A percentile compares a stretch with the other conserved stretches of the same genome.
Conservation (phyloP, 768 basidiomycete genomes). For the Gymnopilus junonius region DNA sequence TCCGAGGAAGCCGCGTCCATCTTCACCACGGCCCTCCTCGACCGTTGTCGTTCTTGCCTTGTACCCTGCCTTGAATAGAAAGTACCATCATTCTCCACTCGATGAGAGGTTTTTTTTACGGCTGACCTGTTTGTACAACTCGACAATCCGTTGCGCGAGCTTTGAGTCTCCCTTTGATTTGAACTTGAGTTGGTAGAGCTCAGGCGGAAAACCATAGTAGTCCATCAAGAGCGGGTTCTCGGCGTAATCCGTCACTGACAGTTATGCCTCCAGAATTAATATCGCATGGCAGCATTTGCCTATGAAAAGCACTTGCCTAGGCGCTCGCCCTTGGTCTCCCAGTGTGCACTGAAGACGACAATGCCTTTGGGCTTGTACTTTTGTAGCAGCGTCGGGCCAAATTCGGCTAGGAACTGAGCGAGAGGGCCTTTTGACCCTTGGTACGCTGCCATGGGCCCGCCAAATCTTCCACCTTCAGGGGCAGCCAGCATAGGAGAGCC, state of each 20-base stretch:
- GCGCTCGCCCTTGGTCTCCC: slow-evolving; percentile 67
- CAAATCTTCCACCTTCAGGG: slow-evolving; percentile 25
- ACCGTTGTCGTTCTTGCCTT: slow-evolving; percentile 51
- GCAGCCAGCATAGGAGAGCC: slow-evolving; percentile 61
- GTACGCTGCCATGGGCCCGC: slow-evolving; percentile 29
- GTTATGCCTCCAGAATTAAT: not conserved
- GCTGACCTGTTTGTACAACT: slow-evolving; percentile 57
- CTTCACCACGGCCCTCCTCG: slow-evolving; percentile 60
- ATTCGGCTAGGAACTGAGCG: slow-evolving; percentile 61
- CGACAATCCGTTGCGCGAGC: slow-evolving; percentile 62
- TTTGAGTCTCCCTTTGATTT: slow-evolving; percentile 64
- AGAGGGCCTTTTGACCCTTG: slow-evolving; percentile 58
- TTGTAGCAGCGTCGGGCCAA: slow-evolving; percentile 63
- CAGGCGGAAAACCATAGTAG: slow-evolving; percentile 69
- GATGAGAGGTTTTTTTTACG: not conserved
- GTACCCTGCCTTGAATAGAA: slow-evolving; percentile 51
- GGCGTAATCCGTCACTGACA: slow-evolving; percentile 79
- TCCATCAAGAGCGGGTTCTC: slow-evolving; percentile 78
- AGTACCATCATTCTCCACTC: not conserved
- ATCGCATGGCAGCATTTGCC: not conserved
- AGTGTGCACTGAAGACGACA: slow-evolving; percentile 83
- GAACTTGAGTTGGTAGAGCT: slow-evolving; percentile 68
- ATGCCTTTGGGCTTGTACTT: slow-evolving; percentile 83
- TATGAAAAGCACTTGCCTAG: slow-evolving; percentile 45
- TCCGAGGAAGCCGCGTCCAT: slow-evolving; percentile 67